Base-by-base conservation (phyloP, 306 rosid species). In the Hylodesmum podocarpum region DNA sequence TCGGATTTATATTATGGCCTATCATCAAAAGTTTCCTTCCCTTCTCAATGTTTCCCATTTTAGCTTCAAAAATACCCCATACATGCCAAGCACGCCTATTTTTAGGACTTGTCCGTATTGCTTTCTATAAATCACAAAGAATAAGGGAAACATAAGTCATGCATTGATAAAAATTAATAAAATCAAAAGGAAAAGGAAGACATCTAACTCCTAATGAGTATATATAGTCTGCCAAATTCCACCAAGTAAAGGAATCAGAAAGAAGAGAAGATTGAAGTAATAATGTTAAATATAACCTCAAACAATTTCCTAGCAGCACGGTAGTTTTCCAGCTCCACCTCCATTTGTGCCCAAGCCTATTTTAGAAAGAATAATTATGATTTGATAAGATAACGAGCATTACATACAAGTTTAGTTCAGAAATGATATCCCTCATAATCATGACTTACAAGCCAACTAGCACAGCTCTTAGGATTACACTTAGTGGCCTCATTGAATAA, bases 331-430 rank as follows among this genome's bases (percentile, higher is more conserved):
- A 88, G 96, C 67, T 88, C 97, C 84, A 86, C 86, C 83, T 95
- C 98, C 95, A 92, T 70, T 72, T 92, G 98, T 12, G 97, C 97
- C 98, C 98, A 95, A 13, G 96, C 95, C 98, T 95, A 69, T 25
- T 47, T 71, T 54, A 74, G 29, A 43, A 68, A 58, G 54, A 76
- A n/a, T 16, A 24, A 70, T n/a, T 29, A 29, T 13, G 47, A 39
- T 24, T 73, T 54, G 33, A 62, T 40, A 66, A 82, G 55, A 46
- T 19, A 57, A 13, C 36, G 76, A 6, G 51, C 25, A 57, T 61
- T 15, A 14, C 15, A 33, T 22, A 7, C 14, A 73, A 78, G 57
- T 70, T 61, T 27, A 82, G 18, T 54, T 73, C 50, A 24, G 34
- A 71, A 55, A 74, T 44, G 50, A 43, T 72, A 78, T 31, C 33